Evolutionary conservation across 306 rosid genomes (phyloP), one percentile per base, ranked within the genome.

Genomic region (Quercus gilva): DNA sequence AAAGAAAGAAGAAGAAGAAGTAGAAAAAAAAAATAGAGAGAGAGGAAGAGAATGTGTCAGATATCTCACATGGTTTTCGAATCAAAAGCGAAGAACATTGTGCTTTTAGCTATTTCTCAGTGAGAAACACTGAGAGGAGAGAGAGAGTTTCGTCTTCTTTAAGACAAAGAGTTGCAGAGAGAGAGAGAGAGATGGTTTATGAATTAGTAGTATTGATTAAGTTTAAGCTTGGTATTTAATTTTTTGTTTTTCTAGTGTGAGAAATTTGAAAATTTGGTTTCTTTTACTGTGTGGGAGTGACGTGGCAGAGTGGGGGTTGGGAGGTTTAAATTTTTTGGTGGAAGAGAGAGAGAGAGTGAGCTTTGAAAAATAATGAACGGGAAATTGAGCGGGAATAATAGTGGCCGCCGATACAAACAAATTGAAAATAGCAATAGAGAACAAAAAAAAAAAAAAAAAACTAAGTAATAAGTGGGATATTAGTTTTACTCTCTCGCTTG

Each of bases 341-440:
- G 81, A 43, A 76, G 71, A 20, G 23, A 71, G 61, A 23, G 52
- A 45, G 67, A 37, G 55, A 19, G 49, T 6, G 45, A 6, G 55
- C 76, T 78, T 89, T 76, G 82, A 83, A 87, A 78, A 74, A 60
- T 43, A 79, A 78, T 35, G 77, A 78, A 73, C 74, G 81, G 41
- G 79, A 79, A 77, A 68, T 41, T 81, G 91, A 95, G 99, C 99
- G 98, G 98, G 99, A 92, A 91, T 89, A 79, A 88, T 90, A 76
- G 88, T 82, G 85, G 77, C 85, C 81, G 84, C 88, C 82, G 71
- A 68, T 80, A 19, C 6, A 12, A 53, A 78, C 74, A 57, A 73
- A 71, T 70, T 59, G 73, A 68, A 52, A 71, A 31, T 4, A 49
- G 5, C 37, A 14, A 23, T 15, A 5, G 35, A 68, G 64, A 33